Evolutionary conservation across 2,329 filamentous ascomycete genomes (phyloP), one percentile per base, ranked within the genome.

Genomic region (Apiospora malaysiana): DNA sequence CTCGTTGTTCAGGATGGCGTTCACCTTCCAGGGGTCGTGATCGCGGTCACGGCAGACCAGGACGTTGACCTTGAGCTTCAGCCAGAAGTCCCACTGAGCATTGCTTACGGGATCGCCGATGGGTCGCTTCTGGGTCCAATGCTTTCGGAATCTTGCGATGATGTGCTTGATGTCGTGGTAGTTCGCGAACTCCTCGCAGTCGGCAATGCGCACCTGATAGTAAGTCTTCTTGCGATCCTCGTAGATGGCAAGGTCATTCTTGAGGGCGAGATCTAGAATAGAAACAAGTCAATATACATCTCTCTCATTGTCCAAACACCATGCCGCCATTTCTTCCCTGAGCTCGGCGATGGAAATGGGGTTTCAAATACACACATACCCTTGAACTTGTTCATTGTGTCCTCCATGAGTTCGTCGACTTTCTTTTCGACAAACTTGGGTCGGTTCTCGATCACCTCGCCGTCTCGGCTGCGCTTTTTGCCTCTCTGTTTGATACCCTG

Each of bases 181-280:
- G 21, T 37, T 32, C 1, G 23, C n/a, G 18, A 71, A 25, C 9
- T 40, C 10, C 21, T 12, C 0, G 4, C 68, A 69, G 66, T 75
- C 73, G 0, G 63, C 12, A 6, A 47, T 1, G 16, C n/a, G 65
- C 18, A 75, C 70, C 68, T 78, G 74, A 68, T 69, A 75, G 66
- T 76, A 79, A 1, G 40, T 69, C 16, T 68, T 71, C 12, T 65
- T 56, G 1, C 37, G 68, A 49, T 78, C 75, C 7, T 73, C 66
- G 32, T 74, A 78, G 16, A 67, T 66, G 1, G 69, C 66, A 14
- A 76, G 70, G 23, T 68, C 45, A 0, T 72, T 51, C 10, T 63
- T 12, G 14, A 46, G 42, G 0, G 74, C 75, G 21, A 71, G 67
- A 1, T 65, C 77, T 79, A n/a, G 42, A 18, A n/a, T 7, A n/a